These are phyloP conservation scores for Solanum gandarillasii DNA, from an alignment of 257 asterid genomes.

Conservation along the genomic window DNA sequence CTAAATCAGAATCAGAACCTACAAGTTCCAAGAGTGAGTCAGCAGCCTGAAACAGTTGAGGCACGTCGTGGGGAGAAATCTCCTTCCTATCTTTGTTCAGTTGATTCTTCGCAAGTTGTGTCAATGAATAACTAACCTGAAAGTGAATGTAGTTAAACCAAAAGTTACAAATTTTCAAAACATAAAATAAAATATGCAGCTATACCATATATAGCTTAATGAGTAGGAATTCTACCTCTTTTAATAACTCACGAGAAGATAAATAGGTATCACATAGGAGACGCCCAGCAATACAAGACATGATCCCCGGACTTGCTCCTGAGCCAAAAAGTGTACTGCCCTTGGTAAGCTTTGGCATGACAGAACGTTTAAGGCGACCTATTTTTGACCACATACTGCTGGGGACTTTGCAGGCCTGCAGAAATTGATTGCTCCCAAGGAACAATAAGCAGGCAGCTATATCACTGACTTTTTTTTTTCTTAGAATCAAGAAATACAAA, in stretches of 20 bases:
- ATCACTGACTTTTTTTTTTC: background rate
- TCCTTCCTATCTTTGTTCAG: constrained; percentile 78
- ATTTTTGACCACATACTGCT: constrained; percentile 86
- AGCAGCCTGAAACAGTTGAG: constrained; percentile 68
- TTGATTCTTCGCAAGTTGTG: constrained; percentile 78
- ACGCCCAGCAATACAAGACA: constrained; percentile 93
- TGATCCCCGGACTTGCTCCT: constrained; percentile 88
- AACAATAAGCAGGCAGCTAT: background rate
- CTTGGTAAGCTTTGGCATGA: constrained; percentile 83
- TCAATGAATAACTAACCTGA: constrained; percentile 94
- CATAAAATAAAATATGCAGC: background rate
- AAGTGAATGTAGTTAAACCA: constrained; percentile 6
- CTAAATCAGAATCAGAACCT: constrained; percentile 17
- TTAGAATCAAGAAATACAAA: background rate
- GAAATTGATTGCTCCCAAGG: constrained; percentile 11
- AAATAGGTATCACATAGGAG: constrained; percentile 88
- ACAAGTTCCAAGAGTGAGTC: constrained; percentile 76
- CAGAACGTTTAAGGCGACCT: constrained; percentile 89
- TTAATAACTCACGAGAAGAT: constrained; percentile 78
- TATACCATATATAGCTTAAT: constrained; percentile 3
- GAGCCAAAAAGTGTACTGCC: constrained; percentile 71
- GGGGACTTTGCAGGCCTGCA: constrained; percentile 70
- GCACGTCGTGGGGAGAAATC: constrained; percentile 73
- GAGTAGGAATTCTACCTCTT: constrained; percentile 50
- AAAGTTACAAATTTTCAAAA: constrained; percentile 8